Base-by-base conservation (phyloP, 805 yeast species). In the Cyberlindnera mississippiensis region DNA sequence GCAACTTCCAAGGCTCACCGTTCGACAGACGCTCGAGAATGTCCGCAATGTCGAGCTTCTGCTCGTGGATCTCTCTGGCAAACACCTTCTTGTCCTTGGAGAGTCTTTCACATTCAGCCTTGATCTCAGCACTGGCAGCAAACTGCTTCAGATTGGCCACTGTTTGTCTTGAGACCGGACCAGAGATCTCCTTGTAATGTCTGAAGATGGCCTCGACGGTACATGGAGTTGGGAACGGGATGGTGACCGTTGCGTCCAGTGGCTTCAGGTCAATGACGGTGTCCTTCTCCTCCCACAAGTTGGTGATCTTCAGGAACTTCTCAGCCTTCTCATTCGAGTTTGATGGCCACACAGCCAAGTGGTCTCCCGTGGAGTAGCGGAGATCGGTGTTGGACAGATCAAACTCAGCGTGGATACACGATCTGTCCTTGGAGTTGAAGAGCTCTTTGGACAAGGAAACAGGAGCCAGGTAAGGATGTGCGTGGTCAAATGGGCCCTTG, bases 331-430 rank as follows among this genome's bases (percentile, higher is more conserved):
- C 87, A 57, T 82, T 71, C 2, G 95, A 71, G 64, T 91, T 91
- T 18, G 93, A 86, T 28, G 97, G 93, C 95, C 96, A 87, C 43
- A 93, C 70, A 13, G 96, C 98, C 48, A 93, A 66, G 66, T 91
- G 98, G 62, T 91, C 99, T 63, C 99, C 99, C 4, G 99, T 91
- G 36, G 91, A 72, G 65, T 91, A 91, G 54, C 82, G 80, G 57
- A 93, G 69, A 56, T 82, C 83, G 4, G 91, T 73, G 22, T 68
- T 76, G 1, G 88, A 73, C 28, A 89, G 66, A 58, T 91, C 97
- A 53, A 91, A 80, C 64, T 93, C 98, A 37, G 83, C 78, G 60
- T 91, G 98, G 45, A 91, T 78, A 68, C 98, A 91, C 51, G 81
- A 80, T 68, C 98, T 82, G 19, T 72, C 68, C 15, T 56, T 49